A percentile compares a stretch with the other conserved stretches of the same genome.
phyloP scores from a whole-genome alignment of 495 filamentous ascomycete genomes.

The Podospora australis region DNA sequence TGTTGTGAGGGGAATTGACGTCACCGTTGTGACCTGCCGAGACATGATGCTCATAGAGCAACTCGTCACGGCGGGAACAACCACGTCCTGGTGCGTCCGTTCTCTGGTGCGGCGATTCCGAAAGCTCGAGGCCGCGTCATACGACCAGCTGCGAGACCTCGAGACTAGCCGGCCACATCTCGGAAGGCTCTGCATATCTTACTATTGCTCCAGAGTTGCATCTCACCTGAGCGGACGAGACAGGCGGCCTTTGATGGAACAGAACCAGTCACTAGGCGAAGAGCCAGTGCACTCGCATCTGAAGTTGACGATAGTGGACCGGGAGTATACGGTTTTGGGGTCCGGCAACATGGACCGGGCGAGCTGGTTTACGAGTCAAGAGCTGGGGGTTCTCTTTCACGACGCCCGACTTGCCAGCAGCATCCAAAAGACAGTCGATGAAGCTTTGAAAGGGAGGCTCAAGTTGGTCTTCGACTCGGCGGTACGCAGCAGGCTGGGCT shows the following conservation, averaged over 20 bases:
- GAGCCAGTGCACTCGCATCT: constrained; percentile 65
- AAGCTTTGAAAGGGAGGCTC: constrained; percentile 39
- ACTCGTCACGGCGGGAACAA: constrained; percentile 61
- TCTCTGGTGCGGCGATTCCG: constrained; percentile 45
- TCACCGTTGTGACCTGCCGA: constrained; percentile 56
- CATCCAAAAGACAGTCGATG: constrained; percentile 36
- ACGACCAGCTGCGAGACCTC: constrained; percentile 1
- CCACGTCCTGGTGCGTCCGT: constrained; percentile 51
- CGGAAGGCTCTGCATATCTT: constrained; percentile 42
- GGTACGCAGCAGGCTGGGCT: too few species aligned
- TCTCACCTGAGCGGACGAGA: too few species aligned
- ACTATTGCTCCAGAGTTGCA: constrained; percentile 43
- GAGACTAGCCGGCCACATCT: constrained; percentile 28
- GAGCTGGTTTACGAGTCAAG: constrained; percentile 71
- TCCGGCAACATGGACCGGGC: constrained; percentile 73
- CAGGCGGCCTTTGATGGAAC: background rate
- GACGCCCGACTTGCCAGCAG: constrained; percentile 35
- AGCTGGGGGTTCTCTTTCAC: constrained; percentile 63
- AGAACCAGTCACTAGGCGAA: constrained; percentile 13
- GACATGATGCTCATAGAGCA: constrained; percentile 70
- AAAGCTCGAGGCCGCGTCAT: constrained; percentile 14
- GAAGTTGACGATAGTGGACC: constrained; percentile 61
- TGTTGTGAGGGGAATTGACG: constrained; percentile 52
- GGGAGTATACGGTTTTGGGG: constrained; percentile 53
- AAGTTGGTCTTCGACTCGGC: constrained; percentile 30